A percentile compares a stretch with the other conserved stretches of the same genome.
Evolutionary conservation across 495 filamentous ascomycete species (phyloP).

Genomic region (Daldinia caldariorum): DNA sequence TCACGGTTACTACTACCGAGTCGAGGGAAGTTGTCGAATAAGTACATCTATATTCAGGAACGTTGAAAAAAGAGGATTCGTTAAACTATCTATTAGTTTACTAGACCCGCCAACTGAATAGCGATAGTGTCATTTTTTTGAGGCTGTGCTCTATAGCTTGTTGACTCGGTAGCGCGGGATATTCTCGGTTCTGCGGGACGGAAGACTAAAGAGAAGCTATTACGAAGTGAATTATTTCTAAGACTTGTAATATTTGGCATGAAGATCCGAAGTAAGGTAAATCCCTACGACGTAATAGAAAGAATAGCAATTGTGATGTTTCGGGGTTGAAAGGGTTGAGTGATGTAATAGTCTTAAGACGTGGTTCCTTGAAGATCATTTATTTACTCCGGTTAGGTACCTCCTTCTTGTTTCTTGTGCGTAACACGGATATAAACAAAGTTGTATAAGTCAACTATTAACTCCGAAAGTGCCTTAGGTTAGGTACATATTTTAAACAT

Average conservation of each 20-base stretch:
- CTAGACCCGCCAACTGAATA: conserved; percentile 1
- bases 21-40: conserved; percentile 11
- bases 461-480: too few species aligned
- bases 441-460: background rate
- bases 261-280: background rate
- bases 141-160: conserved; percentile 19
- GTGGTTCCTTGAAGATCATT: background rate
- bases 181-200: conserved; percentile 8
- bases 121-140: background rate
- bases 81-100: conserved; percentile 5
- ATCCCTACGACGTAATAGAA: background rate
- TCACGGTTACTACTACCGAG: conserved; percentile 36
- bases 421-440: background rate
- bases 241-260: background rate
- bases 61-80: conserved; percentile 7
- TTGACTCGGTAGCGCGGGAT: background rate
- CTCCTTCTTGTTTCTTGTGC: conserved; percentile 6
- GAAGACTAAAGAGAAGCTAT: background rate
- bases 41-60: conserved; percentile 20
- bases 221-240: background rate
- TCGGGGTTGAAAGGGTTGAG: background rate
- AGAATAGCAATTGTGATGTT: conserved; percentile 10
- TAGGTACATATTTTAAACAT: too few species aligned
- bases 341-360: conserved; percentile 19
- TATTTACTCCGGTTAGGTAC: background rate